Conservation (phyloP, 2,329 filamentous ascomycete species). For the Claviceps sp. region DNA sequence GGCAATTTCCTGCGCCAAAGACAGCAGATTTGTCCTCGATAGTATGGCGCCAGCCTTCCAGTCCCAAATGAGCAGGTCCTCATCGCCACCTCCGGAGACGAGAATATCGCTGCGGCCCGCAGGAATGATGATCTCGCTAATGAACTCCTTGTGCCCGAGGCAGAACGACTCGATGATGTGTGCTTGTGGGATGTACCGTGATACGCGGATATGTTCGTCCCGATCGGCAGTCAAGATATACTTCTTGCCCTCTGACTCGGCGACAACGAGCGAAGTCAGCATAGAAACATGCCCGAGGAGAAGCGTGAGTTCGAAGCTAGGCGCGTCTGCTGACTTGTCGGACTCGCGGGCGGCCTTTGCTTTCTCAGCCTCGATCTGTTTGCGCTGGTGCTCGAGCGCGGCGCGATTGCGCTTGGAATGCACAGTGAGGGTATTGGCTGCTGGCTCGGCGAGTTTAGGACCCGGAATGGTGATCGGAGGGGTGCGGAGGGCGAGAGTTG, state of each 20-base stretch:
- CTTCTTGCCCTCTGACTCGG: constrained; percentile 25
- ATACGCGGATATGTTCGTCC: constrained; percentile 73
- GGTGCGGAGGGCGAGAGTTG: constrained; percentile 5
- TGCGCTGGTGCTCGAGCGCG: constrained; percentile 45
- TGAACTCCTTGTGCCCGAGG: constrained; percentile 74
- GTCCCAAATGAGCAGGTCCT: constrained; percentile 67
- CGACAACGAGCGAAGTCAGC: constrained; percentile 61
- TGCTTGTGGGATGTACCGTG: constrained; percentile 65
- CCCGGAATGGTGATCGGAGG: neutral
- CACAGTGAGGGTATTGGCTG: constrained; percentile 46
- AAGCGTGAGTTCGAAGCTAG: constrained; percentile 59
- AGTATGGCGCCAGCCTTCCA: constrained; percentile 50
- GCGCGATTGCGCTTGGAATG: constrained; percentile 51
- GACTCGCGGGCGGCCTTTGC: constrained; percentile 12
- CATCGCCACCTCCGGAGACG: constrained; percentile 78
- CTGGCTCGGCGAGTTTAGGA: constrained; percentile 27
- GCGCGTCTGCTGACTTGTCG: constrained; percentile 16
- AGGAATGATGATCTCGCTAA: constrained; percentile 62
- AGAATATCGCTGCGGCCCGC: constrained; percentile 43
- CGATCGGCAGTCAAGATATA: constrained; percentile 45
- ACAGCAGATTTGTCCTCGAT: constrained; percentile 39
- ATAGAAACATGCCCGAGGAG: constrained; percentile 91
- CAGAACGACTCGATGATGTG: constrained; percentile 86
- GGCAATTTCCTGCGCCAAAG: constrained; percentile 24
- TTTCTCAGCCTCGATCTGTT: constrained; percentile 24